Conservation (phyloP, 495 filamentous ascomycete genomes). For the Aspergillus taichungensis region DNA sequence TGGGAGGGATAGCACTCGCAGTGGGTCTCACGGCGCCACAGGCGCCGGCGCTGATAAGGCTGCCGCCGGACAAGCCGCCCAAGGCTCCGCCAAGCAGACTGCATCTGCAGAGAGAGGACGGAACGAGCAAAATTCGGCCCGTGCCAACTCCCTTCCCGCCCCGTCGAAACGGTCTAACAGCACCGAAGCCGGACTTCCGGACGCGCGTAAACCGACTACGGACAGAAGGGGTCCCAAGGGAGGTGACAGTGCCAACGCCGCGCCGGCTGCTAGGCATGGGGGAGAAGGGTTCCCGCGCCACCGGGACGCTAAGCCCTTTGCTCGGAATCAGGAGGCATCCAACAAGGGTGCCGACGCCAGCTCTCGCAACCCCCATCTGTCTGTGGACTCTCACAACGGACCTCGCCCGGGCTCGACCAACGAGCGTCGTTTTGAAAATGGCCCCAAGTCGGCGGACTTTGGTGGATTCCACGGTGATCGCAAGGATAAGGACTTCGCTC, state of each 20-base stretch:
- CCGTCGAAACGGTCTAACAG: slow-evolving; percentile 32
- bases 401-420: slow-evolving; percentile 19
- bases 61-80: slow-evolving; percentile 20
- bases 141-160: slow-evolving; percentile 35
- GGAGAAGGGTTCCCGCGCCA: slow-evolving; percentile 25
- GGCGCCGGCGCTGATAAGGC: slow-evolving; percentile 36
- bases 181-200: slow-evolving; percentile 22
- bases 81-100: slow-evolving; percentile 25
- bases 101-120: slow-evolving; percentile 29
- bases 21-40: slow-evolving; percentile 37
- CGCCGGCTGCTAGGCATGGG: slow-evolving; percentile 15
- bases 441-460: slow-evolving; percentile 31
- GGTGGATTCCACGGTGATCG: slow-evolving; percentile 25
- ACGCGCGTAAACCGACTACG: slow-evolving; percentile 24
- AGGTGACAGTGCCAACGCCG: slow-evolving; percentile 23
- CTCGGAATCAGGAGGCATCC: slow-evolving; percentile 23
- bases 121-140: slow-evolving; percentile 26
- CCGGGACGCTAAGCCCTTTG: slow-evolving; percentile 23
- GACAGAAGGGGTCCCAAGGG: slow-evolving; percentile 27
- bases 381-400: slow-evolving; percentile 27
- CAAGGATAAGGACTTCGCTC: slow-evolving; percentile 28
- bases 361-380: slow-evolving; percentile 20
- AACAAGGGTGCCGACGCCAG: slow-evolving; percentile 22
- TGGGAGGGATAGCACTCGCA: slow-evolving; percentile 48
- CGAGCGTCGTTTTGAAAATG: slow-evolving; percentile 31